Conservation (phyloP, 1,284 basidiomycete species). For the Cutaneotrichosporon arboriforme region DNA sequence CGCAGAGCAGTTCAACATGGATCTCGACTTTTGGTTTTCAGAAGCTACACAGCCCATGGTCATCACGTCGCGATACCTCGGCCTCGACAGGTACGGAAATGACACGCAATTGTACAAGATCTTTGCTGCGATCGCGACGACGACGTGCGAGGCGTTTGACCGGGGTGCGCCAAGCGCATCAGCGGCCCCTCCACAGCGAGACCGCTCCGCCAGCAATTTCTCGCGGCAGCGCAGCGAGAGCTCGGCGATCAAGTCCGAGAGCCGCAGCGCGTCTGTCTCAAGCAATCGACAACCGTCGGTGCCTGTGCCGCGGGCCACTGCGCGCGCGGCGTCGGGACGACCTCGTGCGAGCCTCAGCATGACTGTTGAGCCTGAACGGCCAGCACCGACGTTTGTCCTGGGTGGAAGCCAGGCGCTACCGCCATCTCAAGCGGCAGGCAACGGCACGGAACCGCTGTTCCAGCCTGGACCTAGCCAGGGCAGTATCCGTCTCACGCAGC, state of each 20-base stretch:
- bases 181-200: not conserved
- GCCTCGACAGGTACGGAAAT: conserved; percentile 16
- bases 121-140: conserved; percentile 45
- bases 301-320: not conserved
- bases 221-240: not conserved
- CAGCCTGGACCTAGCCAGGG: conserved; percentile 14
- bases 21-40: conserved; percentile 41
- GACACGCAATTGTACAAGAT: conserved; percentile 33
- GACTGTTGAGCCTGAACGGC: not conserved
- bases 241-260: not conserved
- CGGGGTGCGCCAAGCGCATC: not conserved
- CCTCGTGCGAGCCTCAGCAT: conserved; percentile 20
- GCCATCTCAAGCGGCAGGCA: not conserved
- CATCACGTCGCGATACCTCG: conserved; percentile 24
- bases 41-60: conserved; percentile 42
- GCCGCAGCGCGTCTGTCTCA: not conserved
- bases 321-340: not conserved
- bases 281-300: not conserved
- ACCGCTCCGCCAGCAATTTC: conserved; percentile 1
- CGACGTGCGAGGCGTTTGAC: conserved; percentile 35
- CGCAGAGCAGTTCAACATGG: conserved; percentile 41
- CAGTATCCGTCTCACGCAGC: conserved; percentile 24
- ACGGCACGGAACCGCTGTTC: conserved; percentile 24
- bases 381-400: too few relatives aligned
- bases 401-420: not conserved